These are phyloP conservation scores for Fusarium hostae DNA, from an alignment of 2,329 filamentous ascomycete genomes.

Conservation along the genomic window DNA sequence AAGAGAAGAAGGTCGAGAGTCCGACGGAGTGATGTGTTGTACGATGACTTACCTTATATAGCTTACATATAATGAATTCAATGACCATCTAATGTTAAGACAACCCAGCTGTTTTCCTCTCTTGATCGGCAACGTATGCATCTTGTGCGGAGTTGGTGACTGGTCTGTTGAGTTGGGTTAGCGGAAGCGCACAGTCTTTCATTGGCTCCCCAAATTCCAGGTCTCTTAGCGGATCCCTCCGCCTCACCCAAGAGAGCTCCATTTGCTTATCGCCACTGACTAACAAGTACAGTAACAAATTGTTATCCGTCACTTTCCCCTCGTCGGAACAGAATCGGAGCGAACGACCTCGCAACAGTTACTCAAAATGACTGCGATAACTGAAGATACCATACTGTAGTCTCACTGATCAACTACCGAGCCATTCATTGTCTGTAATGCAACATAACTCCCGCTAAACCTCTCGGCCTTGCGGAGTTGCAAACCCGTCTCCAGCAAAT, in stretches of 20 bases:
- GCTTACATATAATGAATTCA: background rate
- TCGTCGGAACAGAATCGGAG: background rate
- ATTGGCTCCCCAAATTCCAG: background rate
- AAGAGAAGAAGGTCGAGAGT: slow-evolving; percentile 22
- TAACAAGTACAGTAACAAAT: background rate
- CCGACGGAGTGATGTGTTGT: background rate
- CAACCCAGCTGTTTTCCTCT: too few relatives aligned
- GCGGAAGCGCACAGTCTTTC: background rate
- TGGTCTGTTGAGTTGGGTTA: background rate
- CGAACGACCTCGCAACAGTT: fast-evolving
- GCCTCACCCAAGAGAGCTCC: too few relatives aligned
- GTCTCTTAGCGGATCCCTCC: background rate
- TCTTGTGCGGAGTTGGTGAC: background rate
- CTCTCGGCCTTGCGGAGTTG: background rate
- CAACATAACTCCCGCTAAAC: background rate
- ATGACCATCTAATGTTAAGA: background rate
- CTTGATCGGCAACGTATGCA: too few relatives aligned
- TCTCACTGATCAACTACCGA: background rate
- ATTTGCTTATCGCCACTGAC: background rate
- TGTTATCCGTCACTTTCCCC: background rate
- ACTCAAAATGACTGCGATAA: too few relatives aligned
- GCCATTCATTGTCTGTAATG: background rate
- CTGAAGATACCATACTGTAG: background rate
- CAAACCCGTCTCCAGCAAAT: background rate
- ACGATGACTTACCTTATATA: background rate